Evolutionary conservation across 2,329 filamentous ascomycete genomes (phyloP), one percentile per base, ranked within the genome.

Genomic region (Microcyclospora tardicrescens): DNA sequence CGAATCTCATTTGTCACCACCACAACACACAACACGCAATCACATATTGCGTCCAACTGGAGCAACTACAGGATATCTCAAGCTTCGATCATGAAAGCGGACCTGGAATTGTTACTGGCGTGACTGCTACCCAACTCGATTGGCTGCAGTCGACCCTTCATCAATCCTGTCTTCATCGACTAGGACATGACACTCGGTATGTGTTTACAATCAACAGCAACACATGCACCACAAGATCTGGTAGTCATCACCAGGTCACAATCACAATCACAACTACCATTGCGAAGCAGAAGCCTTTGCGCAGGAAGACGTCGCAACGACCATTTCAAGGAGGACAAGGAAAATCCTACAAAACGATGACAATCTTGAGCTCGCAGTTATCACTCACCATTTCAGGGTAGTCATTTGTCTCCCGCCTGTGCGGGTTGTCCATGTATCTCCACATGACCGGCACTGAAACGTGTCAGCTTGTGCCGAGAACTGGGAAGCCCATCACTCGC

Each of bases 341-440:
- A 38, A 43, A 37, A 36, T n/a, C 12, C 6, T 32, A 45, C 49
- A 43, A 37, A 45, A 49, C 45, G 52, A 55, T 54, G 52, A 55
- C 49, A 48, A 49, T 55, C 51, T 54, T 48, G 51, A 55, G 52
- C 51, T 55, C 51, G 45, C 49, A 44, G 14, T n/a, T 33, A 39
- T 35, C 40, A 35, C 16, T 36, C 35, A 24, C 19, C 19, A 24
- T 24, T 24, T 24, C 19, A 24, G 19, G 19, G 19, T 24, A 4
- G 19, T 24, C 19, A 8, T 24, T 8, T 24, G 19, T 4, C 19
- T 24, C 19, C 19, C 19, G 19, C 19, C 19, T 24, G 19, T 24
- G 19, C 19, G 19, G 19, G 8, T 24, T 24, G 8, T 24, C 19
- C 8, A 8, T 24, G 4, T 8, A 24, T 24, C 19, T 24, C 8